Evolutionary conservation across 805 yeast species (phyloP).

Genomic region (Wickerhamomyces queroliae): DNA sequence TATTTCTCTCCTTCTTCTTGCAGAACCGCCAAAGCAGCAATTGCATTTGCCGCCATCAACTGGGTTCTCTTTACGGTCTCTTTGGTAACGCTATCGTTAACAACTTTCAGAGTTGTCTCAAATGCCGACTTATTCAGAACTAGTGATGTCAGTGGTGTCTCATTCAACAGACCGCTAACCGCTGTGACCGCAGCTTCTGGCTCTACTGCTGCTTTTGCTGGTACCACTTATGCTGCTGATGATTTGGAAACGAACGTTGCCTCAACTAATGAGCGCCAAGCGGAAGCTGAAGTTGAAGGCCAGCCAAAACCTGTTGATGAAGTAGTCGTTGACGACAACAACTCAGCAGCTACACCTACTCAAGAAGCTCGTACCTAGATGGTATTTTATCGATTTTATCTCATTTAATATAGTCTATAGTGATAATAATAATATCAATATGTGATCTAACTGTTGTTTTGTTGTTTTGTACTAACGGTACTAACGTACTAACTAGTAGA

Average conservation of each 20-base stretch:
- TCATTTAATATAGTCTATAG: too few species aligned
- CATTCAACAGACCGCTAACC: not conserved
- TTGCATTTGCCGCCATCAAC: constrained; percentile 16
- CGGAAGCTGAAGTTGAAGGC: too few species aligned
- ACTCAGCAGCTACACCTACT: too few species aligned
- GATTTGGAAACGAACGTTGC: not conserved
- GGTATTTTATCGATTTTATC: too few species aligned
- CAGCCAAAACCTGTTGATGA: too few species aligned
- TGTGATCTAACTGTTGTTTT: too few species aligned
- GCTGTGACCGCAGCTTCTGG: constrained; percentile 1
- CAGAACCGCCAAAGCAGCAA: constrained; percentile 13
- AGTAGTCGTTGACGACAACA: too few species aligned
- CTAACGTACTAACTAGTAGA: too few species aligned
- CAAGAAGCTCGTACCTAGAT: too few species aligned
- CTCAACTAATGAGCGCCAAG: not conserved
- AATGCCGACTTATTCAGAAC: constrained; percentile 2
- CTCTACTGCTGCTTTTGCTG: constrained; percentile 1
- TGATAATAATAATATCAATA: too few species aligned
- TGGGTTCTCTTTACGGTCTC: constrained; percentile 9
- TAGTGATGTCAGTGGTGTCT: not conserved
- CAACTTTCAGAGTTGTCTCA: not conserved
- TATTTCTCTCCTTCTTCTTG: constrained; percentile 7
- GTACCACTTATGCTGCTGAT: not conserved
- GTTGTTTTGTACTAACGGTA: too few species aligned
- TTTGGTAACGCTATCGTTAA: not conserved